Evolutionary conservation across 192 early-diverging fungal genomes (phyloP).

Genomic region (Mortierella antarctica): DNA sequence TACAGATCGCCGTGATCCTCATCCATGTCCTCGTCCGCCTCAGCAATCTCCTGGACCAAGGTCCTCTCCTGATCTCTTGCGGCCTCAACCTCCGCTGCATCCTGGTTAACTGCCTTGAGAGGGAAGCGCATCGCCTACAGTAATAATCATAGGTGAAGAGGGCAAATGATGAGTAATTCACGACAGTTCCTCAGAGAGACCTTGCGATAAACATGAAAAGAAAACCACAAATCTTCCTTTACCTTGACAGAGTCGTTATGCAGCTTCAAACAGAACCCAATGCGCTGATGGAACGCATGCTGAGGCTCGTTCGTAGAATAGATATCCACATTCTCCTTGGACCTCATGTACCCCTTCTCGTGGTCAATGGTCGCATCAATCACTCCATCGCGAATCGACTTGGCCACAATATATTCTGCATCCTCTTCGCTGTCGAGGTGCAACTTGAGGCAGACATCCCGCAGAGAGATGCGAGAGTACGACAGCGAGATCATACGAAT

Average conservation of each 20-base stretch:
- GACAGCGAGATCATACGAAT: constrained; percentile 96
- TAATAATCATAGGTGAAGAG: constrained; percentile 4
- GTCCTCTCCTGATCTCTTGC: constrained; percentile 92
- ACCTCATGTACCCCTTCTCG: constrained; percentile 91
- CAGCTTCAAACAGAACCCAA: constrained; percentile 93
- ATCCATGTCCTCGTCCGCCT: constrained; percentile 88
- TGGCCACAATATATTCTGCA: constrained; percentile 98
- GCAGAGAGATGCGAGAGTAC: constrained; percentile 95
- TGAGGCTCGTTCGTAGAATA: constrained; percentile 98
- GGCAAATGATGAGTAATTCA: neutral
- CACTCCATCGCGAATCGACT: constrained; percentile 98
- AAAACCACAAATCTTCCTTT: neutral
- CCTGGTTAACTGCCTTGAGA: constrained; percentile 85
- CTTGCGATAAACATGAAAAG: neutral
- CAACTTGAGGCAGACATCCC: constrained; percentile 97
- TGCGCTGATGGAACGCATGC: constrained; percentile 93
- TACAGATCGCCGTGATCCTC: constrained; percentile 67
- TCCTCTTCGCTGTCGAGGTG: constrained; percentile 98
- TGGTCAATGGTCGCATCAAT: constrained; percentile 98
- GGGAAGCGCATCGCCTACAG: constrained; percentile 94
- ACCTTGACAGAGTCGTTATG: constrained; percentile 98
- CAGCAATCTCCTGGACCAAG: constrained; percentile 92
- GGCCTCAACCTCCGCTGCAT: constrained; percentile 82
- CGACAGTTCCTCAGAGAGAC: neutral
- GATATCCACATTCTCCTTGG: constrained; percentile 93